phyloP scores from a whole-genome alignment of 306 rosid species.

The Fragaria vesca region DNA sequence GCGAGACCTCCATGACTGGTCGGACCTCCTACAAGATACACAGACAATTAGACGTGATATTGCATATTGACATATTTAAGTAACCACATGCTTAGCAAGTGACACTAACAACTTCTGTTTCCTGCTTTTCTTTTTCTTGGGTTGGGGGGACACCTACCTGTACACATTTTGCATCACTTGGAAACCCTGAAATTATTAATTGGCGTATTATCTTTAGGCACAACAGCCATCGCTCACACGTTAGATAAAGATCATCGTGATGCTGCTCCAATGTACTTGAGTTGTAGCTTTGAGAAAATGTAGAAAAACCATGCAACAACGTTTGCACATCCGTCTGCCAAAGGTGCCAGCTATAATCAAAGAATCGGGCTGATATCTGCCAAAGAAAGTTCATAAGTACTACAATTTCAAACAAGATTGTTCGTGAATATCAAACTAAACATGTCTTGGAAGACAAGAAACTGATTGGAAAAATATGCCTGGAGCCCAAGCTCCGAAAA shows the following conservation, averaged over 20 bases:
- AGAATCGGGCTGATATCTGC: slow-evolving; percentile 92
- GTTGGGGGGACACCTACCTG: slow-evolving; percentile 49
- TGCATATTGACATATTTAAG: not conserved
- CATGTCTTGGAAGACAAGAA: not conserved
- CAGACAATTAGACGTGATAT: slow-evolving; percentile 12
- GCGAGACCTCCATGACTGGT: slow-evolving; percentile 92
- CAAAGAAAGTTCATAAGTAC: slow-evolving; percentile 32
- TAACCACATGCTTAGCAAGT: not conserved
- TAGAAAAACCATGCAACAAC: slow-evolving; percentile 73
- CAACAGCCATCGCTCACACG: slow-evolving; percentile 93
- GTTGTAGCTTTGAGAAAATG: slow-evolving; percentile 61
- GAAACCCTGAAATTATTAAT: slow-evolving; percentile 78
- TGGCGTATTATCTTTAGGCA: slow-evolving; percentile 86
- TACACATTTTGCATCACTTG: slow-evolving; percentile 84
- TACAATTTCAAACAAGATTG: not conserved
- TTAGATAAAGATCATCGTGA: slow-evolving; percentile 69
- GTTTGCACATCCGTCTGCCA: slow-evolving; percentile 92
- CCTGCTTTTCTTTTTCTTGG: not conserved
- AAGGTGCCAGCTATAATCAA: slow-evolving; percentile 91
- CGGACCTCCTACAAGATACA: slow-evolving; percentile 68
- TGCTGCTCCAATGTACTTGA: slow-evolving; percentile 61
- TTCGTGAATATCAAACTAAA: not conserved
- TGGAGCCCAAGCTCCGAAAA: not conserved
- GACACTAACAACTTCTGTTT: not conserved
- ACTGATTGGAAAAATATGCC: not conserved